Base-by-base conservation (phyloP, 495 filamentous ascomycete species). In the Pyronema omphalodes region DNA sequence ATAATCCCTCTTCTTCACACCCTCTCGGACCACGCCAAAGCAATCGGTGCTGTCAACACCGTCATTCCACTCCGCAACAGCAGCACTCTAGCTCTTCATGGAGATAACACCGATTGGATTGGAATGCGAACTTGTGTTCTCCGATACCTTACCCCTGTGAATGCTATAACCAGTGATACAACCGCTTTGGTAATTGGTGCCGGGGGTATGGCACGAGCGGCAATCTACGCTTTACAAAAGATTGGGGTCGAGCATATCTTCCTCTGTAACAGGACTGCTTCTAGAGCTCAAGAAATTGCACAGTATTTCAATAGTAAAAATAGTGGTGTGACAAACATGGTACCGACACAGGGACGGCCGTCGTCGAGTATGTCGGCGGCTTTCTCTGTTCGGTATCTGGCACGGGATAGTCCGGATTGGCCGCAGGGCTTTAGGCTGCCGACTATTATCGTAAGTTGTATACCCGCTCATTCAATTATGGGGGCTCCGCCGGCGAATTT, bases 91-190 rank as follows among this genome's bases (percentile, higher is more conserved):
- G 80, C 76, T 4, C 81, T 86, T 58, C 88, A 85, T 57, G 85
- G 85, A 6, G 83, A 88, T 52, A 91, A 91, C 63, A 91, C 83
- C 0, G 84, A 88, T 67, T 91, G 84, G 81, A 81, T 82, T 23
- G 79, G 83, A 11, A 83, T 88, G 23, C 69, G 76, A 61, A 72
- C 71, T 5, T 86, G 82, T 57, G 73, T 88, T 23, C 76, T 76
- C 3, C 76, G 83, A 29, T 83, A 84, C 52, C 78, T 88, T 49
- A 87, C 84, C 9, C 85, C 84, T 9, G 75, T 82, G 9, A 88
- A 91, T 61, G 81, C 79, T 3, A 81, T 88, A 4, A 80, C 77
- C 6, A 68, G 77, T 0, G 74, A 71, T 53, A 84, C 81, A 1
- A 82, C 79, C 0, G 83, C 74, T 0, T 66, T 91, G 3, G 79